Evolutionary conservation across 2,329 filamentous ascomycete genomes (phyloP), one percentile per base, ranked within the genome.

Genomic region (Rachicladosporium sp.): DNA sequence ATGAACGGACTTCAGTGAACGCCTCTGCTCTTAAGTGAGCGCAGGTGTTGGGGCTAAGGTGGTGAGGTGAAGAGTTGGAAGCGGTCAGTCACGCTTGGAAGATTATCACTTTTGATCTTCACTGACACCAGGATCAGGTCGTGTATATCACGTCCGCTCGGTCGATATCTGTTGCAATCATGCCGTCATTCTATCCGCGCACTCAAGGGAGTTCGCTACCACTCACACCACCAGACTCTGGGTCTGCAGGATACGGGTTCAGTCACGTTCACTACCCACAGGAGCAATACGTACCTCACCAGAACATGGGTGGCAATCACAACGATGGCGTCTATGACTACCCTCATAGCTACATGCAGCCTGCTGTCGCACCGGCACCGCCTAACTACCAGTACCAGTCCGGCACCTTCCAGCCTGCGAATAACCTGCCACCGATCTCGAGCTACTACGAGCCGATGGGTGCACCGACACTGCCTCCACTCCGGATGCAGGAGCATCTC

Each of bases 151-250:
- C 30, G 12, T 32, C 12, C 12, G 30, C 30, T n/a, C 30, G 10
- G 10, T 12, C 30, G 12, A 32, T 6, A n/a, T 48, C 48, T 46
- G 47, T 47, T 48, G 51, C 54, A 55, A 63, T 50, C 56, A 71
- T 71, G 68, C 67, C 68, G 49, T 65, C 66, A 51, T 69, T 69
- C 55, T 69, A 69, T 51, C 62, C 64, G 37, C 60, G 64, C 43
- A 55, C 60, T 45, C 54, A 63, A 58, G 59, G 60, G 39, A 49
- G 46, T 42, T 55, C 58, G 42, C 55, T 66, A 35, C 65, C 65
- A 45, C 61, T 69, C 44, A 70, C 68, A 36, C 68, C 68, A 8
- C 68, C 67, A 43, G 67, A 70, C 50, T 63, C 61, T 44, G 61
- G 59, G 31, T 68, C 64, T 44, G 15, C 15, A 19, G 57, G 57